Conservation (phyloP, 2,329 filamentous ascomycete species). For the Colletotrichum noveboracense region DNA sequence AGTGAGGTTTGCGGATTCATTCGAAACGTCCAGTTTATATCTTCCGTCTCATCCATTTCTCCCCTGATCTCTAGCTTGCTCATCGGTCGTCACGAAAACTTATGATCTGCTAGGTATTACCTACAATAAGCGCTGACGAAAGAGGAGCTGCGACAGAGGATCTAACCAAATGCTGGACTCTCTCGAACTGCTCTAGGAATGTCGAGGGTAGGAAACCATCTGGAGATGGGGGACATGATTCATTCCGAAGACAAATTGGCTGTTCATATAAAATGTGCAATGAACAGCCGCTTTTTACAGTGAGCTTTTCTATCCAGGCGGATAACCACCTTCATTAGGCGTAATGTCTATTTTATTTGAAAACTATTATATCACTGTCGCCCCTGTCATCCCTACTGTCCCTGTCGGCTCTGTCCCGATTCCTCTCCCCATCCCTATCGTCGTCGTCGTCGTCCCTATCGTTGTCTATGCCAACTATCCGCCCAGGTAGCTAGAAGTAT, state of each 20-base stretch:
- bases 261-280: too few species aligned
- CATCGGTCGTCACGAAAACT: rapidly evolving
- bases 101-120: rapidly evolving
- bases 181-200: background rate
- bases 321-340: background rate
- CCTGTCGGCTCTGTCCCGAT: too few species aligned
- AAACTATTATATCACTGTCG: too few species aligned
- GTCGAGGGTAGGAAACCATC: background rate
- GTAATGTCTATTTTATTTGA: too few species aligned
- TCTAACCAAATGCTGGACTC: background rate
- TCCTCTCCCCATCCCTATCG: too few species aligned
- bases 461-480: rapidly evolving
- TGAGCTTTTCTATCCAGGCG: background rate
- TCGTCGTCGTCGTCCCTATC: background rate
- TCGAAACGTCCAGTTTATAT: background rate
- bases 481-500: too few species aligned
- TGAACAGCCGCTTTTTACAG: too few species aligned
- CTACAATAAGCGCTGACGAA: background rate
- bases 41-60: background rate
- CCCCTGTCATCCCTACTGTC: background rate
- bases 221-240: too few species aligned
- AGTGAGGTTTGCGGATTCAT: too few species aligned
- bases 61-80: background rate
- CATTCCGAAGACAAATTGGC: too few species aligned
- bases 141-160: too few species aligned